Conservation (phyloP, 768 basidiomycete genomes). For the Lactarius akahatsu region DNA sequence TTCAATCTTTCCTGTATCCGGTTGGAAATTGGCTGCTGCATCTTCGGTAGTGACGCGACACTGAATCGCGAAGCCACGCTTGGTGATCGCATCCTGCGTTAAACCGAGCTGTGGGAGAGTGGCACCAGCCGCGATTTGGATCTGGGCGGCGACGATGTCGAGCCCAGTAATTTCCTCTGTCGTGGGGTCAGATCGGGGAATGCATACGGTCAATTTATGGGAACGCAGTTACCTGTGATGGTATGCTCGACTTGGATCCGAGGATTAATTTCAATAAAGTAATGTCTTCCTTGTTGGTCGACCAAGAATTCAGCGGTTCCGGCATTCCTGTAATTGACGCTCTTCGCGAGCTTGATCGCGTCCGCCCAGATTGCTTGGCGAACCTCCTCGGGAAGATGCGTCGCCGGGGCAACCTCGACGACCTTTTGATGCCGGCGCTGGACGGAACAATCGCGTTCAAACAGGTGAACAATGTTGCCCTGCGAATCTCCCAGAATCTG, state of each 20-base stretch:
- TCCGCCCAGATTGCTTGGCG: conserved; percentile 85
- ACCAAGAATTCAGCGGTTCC: conserved; percentile 99
- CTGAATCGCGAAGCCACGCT: conserved; percentile 97
- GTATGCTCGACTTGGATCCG: conserved; percentile 99
- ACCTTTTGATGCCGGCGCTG: conserved; percentile 98
- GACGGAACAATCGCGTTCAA: conserved; percentile 99
- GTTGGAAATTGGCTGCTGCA: conserved; percentile 88
- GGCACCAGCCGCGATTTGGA: conserved; percentile 99
- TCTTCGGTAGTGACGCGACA: conserved; percentile 99
- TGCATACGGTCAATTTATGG: conserved; percentile 14
- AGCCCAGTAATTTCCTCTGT: conserved; percentile 99
- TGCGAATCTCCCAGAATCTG: conserved; percentile 88
- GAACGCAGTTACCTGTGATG: conserved; percentile 71
- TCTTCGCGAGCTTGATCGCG: conserved; percentile 92
- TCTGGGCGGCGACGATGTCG: conserved; percentile 98
- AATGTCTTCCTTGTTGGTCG: conserved; percentile 93
- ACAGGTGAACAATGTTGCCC: conserved; percentile 96
- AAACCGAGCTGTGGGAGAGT: conserved; percentile 93
- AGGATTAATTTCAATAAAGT: conserved; percentile 99
- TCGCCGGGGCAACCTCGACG: conserved; percentile 97
- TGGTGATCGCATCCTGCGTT: conserved; percentile 92
- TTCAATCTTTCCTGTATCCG: conserved; percentile 98
- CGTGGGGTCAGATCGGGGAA: conserved; percentile 9
- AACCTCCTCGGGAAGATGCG: conserved; percentile 87
- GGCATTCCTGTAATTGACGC: conserved; percentile 93